Evolutionary conservation across 2,329 filamentous ascomycete species (phyloP).

Genomic region (Penicillium vulpinum): DNA sequence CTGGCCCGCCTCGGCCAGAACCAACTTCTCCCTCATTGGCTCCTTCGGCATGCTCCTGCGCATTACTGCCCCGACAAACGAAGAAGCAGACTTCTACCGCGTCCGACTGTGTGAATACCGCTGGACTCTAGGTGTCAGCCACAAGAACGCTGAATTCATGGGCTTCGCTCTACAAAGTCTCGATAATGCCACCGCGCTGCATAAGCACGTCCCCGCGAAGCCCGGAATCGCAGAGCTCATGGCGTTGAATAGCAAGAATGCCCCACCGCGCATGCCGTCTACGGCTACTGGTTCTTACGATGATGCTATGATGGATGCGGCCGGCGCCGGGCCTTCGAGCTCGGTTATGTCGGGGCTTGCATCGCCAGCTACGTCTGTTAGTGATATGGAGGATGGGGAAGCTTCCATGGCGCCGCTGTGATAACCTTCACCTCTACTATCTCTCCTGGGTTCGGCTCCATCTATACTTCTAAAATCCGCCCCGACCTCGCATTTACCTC

Average conservation of each 20-base stretch:
- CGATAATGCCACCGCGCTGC: slow-evolving; percentile 67
- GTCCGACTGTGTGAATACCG: slow-evolving; percentile 82
- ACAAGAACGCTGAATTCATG: slow-evolving; percentile 61
- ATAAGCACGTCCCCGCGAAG: slow-evolving; percentile 71
- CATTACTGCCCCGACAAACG: slow-evolving; percentile 80
- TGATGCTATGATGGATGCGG: slow-evolving; percentile 30
- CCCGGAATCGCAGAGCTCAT: slow-evolving; percentile 57
- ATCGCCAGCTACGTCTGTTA: slow-evolving; percentile 39
- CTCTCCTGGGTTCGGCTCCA: not conserved
- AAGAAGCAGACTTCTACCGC: slow-evolving; percentile 92
- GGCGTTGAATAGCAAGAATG: slow-evolving; percentile 32
- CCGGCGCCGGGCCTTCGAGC: slow-evolving; percentile 27
- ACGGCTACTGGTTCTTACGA: slow-evolving; percentile 22
- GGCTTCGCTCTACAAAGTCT: slow-evolving; percentile 74
- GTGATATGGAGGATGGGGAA: slow-evolving; percentile 35
- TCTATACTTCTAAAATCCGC: not conserved
- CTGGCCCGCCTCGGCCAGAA: slow-evolving; percentile 61
- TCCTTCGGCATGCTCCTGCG: slow-evolving; percentile 89
- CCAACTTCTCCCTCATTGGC: slow-evolving; percentile 89
- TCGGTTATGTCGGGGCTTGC: slow-evolving; percentile 41
- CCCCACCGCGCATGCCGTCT: slow-evolving; percentile 17
- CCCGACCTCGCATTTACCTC: not conserved
- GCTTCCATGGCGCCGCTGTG: slow-evolving; percentile 16
- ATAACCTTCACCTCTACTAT: not conserved
- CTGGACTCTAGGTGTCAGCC: slow-evolving; percentile 88